phyloP scores from a whole-genome alignment of 2,329 filamentous ascomycete species.

The Alternaria dauci region DNA sequence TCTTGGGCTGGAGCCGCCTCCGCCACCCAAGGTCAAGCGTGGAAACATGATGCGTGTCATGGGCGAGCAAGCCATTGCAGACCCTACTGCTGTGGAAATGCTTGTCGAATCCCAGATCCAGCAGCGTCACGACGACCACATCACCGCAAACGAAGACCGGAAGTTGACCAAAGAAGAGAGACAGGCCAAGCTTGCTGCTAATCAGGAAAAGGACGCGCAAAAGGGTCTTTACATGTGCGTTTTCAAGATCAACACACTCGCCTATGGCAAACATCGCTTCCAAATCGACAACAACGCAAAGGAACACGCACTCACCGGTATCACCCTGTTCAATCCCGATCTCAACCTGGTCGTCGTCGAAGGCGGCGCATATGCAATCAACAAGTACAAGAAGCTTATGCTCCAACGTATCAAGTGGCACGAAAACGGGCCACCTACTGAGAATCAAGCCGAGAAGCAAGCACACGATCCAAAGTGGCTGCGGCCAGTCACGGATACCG shows the following conservation, averaged over 20 bases:
- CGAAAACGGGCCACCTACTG: conserved; percentile 78
- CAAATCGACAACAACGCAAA: conserved; percentile 94
- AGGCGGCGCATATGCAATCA: conserved; percentile 83
- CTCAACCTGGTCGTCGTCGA: conserved; percentile 92
- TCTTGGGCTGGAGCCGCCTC: conserved; percentile 86
- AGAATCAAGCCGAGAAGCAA: conserved; percentile 64
- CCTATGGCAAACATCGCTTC: conserved; percentile 91
- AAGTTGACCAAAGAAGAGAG: conserved; percentile 89
- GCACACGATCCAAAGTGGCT: conserved; percentile 76
- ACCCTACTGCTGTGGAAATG: conserved; percentile 95
- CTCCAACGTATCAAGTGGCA: conserved; percentile 93
- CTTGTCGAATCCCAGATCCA: conserved; percentile 92
- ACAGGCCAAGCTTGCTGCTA: conserved; percentile 79
- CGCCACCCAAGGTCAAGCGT: conserved; percentile 95
- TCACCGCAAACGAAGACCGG: conserved; percentile 80
- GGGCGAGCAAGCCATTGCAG: conserved; percentile 90
- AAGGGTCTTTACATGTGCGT: conserved; percentile 87
- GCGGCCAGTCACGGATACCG: conserved; percentile 78
- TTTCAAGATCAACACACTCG: conserved; percentile 88
- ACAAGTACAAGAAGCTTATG: conserved; percentile 91
- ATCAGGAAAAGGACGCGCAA: conserved; percentile 87
- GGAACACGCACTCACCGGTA: conserved; percentile 83
- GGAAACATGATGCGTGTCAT: conserved; percentile 97
- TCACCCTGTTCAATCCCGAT: conserved; percentile 90
- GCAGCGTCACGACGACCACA: conserved; percentile 81